Percentiles rank a stretch among this genome's conserved stretches.
Conservation (phyloP, 1,284 basidiomycete species). For the Coniferiporia sulphurascens region DNA sequence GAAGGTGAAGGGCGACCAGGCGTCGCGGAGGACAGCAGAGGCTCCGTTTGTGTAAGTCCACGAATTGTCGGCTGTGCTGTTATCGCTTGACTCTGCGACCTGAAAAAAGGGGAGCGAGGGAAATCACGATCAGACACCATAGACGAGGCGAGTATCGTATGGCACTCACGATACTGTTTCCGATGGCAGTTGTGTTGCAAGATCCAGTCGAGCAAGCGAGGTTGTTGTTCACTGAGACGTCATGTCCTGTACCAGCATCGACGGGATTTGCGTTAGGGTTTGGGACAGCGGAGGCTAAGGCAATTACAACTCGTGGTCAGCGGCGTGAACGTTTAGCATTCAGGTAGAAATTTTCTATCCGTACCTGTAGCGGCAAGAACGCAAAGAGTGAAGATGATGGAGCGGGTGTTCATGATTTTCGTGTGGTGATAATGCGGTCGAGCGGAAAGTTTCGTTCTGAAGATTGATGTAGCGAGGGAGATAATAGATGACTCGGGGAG, state of each 20-base stretch:
- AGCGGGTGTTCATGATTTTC: slow-evolving; percentile 8
- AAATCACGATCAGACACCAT: too few species aligned
- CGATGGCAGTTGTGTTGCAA: not conserved
- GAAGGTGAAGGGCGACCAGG: slow-evolving; percentile 11
- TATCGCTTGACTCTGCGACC: slow-evolving; percentile 1
- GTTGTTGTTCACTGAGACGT: slow-evolving; percentile 15
- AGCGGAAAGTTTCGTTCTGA: not conserved
- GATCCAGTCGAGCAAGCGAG: slow-evolving; percentile 14
- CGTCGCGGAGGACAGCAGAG: not conserved
- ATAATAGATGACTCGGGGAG: too few species aligned
- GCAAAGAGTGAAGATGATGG: not conserved
- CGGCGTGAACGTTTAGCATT: not conserved
- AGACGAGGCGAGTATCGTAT: too few species aligned
- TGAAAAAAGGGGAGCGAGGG: not conserved
- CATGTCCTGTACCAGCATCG: slow-evolving; percentile 5
- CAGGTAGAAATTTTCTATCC: not conserved
- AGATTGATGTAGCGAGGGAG: too few species aligned
- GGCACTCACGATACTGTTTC: slow-evolving; percentile 7
- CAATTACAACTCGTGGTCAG: not conserved
- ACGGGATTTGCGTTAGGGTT: slow-evolving; percentile 13
- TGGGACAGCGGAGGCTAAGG: slow-evolving; percentile 8
- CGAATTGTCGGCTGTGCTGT: not conserved
- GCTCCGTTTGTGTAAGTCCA: slow-evolving; percentile 4
- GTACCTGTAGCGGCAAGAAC: slow-evolving; percentile 3
- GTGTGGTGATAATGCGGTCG: not conserved